Base-by-base conservation (phyloP, 169 alveolate genomes). In the Eimeria maxima region DNA sequence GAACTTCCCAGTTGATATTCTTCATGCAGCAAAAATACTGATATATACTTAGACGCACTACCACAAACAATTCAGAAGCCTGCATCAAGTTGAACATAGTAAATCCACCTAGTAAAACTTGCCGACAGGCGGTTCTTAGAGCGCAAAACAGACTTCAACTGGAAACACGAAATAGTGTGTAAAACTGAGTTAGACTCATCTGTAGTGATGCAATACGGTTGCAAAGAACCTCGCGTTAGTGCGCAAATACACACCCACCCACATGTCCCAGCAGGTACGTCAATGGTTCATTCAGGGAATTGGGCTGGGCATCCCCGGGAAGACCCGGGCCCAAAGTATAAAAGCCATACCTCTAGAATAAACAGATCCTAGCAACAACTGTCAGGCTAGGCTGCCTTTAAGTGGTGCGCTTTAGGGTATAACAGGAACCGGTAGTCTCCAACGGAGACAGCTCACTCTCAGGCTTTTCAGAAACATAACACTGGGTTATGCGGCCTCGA, bases 261-360 rank as follows among this genome's bases (percentile, higher is more conserved):
- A 29, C 74, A 53, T 0, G 8, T 7, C 29, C 16, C 16, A 29
- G 24, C 16, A 29, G 24, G 45, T 20, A 53, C 1, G 53, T 3
- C 60, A 24, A 3, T 20, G 96, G 96, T 94, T 94, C 80, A 94
- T 81, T 93, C 96, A 89, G 96, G 96, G 96, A 93, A 93, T 93
- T 93, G 96, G 83, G 83, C 38, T 33, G 38, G 1, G 38, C 38
- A 33, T 33, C 1, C 96, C 96, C 96, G 95, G 95, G 95, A 92
- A 86, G 92, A 60, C 95, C 78, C 95, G 95, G 92, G 76, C 95
- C 95, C 95, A 76, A 76, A 92, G 95, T 91, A 90, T 91, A 90
- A 91, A 90, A 90, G 73, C 74, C 95, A 90, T 90, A 90, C 95
- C 90, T 11, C 63, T 53, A 53, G 95, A 90, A 33, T 33, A 33